Conservation (phyloP, 1,284 basidiomycete species). For the Tilletia indica region DNA sequence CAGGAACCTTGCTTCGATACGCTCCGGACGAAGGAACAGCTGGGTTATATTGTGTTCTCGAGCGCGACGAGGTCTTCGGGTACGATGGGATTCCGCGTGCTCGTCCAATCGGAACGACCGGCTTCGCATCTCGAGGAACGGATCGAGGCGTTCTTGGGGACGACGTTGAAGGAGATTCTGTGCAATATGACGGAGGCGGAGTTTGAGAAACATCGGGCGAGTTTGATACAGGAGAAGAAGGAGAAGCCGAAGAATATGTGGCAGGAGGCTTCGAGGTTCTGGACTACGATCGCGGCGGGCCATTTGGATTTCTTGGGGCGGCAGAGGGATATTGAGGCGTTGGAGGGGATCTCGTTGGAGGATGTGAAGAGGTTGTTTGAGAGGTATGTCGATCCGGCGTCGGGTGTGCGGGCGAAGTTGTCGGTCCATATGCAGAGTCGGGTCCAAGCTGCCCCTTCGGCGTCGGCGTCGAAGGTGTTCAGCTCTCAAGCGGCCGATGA, state of each 20-base stretch:
- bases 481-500: slow-evolving; percentile 68
- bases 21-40: slow-evolving; percentile 91
- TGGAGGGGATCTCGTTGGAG: slow-evolving; percentile 69
- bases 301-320: slow-evolving; percentile 59
- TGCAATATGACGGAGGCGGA: slow-evolving; percentile 43
- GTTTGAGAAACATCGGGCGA: slow-evolving; percentile 44
- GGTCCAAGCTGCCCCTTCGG: slow-evolving; percentile 57
- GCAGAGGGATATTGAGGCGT: slow-evolving; percentile 67
- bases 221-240: slow-evolving; percentile 50
- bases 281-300: slow-evolving; percentile 66
- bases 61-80: slow-evolving; percentile 56
- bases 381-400: slow-evolving; percentile 64
- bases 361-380: slow-evolving; percentile 77
- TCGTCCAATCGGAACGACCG: slow-evolving; percentile 84
- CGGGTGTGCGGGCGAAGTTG: slow-evolving; percentile 37
- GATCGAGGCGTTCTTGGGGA: slow-evolving; percentile 78
- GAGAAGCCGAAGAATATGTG: slow-evolving; percentile 51
- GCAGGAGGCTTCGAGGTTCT: slow-evolving; percentile 58
- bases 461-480: slow-evolving; percentile 60
- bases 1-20: slow-evolving; percentile 86
- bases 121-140: slow-evolving; percentile 83
- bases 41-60: slow-evolving; percentile 70
- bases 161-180: slow-evolving; percentile 63
- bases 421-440: slow-evolving; percentile 54
- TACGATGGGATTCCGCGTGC: slow-evolving; percentile 76